Base-by-base conservation (phyloP, 768 basidiomycete species). In the Leccinum variicolor region DNA sequence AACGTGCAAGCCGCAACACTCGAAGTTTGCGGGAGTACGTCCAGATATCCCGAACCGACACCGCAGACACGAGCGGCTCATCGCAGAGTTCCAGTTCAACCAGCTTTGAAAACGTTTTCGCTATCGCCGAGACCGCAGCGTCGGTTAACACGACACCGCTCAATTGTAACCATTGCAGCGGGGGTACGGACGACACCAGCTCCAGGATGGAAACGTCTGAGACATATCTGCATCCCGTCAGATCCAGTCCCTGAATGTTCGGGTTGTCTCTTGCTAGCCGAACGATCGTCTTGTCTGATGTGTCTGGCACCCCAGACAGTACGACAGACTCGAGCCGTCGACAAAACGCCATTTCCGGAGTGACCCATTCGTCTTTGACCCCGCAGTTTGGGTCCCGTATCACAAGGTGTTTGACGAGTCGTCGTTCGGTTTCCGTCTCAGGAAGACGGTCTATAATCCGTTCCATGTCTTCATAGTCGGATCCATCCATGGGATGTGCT, bases 41-140 rank as follows among this genome's bases (percentile, higher is more conserved):
- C 81, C 94, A 89, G n/a, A 97, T 78, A 66, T 92, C 90, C 36
- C 88, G 83, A 33, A 92, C 78, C 0, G 90, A 85, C 48, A 80
- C 69, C 6, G 83, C 81, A 8, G 89, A 90, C 54, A 97, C 65
- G 41, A 84, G 77, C 10, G 83, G 81, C 59, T 92, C 84, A 65
- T 81, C 81, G 65, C 75, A 84, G 36, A 95, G 74, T 67, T 97
- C 94, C 60, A 96, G 77, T 71, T 95, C 94, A 54, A 89, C 76
- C 25, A 97, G 83, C 58, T 83, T 81, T 4, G 89, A 84, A 68
- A 91, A 92, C 10, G 84, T 79, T 55, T 83, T 86, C 17, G 85
- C 87, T 62, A 97, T 81, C 13, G 84, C 81, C 57, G 85, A 84
- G 58, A 96, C 78, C 2, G 82, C 74, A 7, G 69, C 67, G 57